Conservation (phyloP, 2,329 filamentous ascomycete genomes). For the Scedosporium apiospermum region DNA sequence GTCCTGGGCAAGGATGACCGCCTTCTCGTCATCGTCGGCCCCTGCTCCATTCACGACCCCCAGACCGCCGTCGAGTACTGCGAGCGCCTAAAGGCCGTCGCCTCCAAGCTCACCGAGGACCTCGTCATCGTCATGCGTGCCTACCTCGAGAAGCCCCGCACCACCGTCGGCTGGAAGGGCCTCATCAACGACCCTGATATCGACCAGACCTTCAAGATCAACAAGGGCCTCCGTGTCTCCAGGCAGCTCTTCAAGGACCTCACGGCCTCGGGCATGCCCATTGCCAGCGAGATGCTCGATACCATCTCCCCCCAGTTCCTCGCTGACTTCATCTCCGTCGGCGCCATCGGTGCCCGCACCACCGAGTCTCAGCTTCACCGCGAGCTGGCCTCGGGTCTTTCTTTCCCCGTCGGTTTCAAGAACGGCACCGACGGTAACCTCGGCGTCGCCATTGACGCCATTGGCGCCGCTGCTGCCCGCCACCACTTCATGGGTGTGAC, state of each 20-base stretch:
- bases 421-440: constrained; percentile 93
- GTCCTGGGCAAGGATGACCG: constrained; percentile 62
- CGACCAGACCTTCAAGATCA: constrained; percentile 97
- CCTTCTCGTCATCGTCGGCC: constrained; percentile 71
- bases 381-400: constrained; percentile 85
- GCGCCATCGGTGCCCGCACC: constrained; percentile 90
- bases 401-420: constrained; percentile 98
- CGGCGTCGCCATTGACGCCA: constrained; percentile 86
- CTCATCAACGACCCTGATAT: constrained; percentile 98
- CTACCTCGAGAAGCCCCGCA: constrained; percentile 97
- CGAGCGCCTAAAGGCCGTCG: constrained; percentile 67
- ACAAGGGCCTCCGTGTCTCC: constrained; percentile 83
- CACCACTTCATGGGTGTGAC: constrained; percentile 98
- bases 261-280: constrained; percentile 85
- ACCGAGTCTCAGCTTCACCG: constrained; percentile 94
- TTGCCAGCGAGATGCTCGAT: constrained; percentile 96
- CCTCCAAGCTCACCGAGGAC: constrained; percentile 82
- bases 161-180: constrained; percentile 97
- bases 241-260: constrained; percentile 90
- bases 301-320: constrained; percentile 97
- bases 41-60: constrained; percentile 96
- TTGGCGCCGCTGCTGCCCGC: constrained; percentile 81
- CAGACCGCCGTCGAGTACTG: constrained; percentile 87
- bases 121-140: constrained; percentile 94
- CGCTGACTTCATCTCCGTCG: constrained; percentile 82